Percentiles rank a stretch among this genome's conserved stretches.
Evolutionary conservation across 2,329 filamentous ascomycete genomes (phyloP).

Genomic region (Leptographium flavum): DNA sequence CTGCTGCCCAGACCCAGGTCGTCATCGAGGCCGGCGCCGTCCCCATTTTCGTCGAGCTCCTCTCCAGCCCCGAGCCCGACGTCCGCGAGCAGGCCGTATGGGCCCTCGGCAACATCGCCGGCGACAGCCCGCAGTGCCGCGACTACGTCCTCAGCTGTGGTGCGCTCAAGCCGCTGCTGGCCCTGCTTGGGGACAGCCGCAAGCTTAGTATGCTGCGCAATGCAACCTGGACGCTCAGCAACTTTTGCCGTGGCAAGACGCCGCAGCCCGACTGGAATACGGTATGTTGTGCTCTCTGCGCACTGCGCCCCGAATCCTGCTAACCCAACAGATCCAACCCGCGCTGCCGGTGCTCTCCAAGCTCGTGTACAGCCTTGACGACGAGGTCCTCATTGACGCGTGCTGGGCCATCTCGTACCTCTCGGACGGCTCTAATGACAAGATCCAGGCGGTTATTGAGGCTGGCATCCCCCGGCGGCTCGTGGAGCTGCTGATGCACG

Average conservation of each 20-base stretch:
- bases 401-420: slow-evolving; percentile 99
- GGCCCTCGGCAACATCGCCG: slow-evolving; percentile 96
- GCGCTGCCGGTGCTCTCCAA: slow-evolving; percentile 91
- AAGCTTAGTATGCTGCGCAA: slow-evolving; percentile 99
- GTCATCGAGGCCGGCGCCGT: slow-evolving; percentile 97
- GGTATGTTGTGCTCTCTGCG: slow-evolving; percentile 37
- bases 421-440: slow-evolving; percentile 95
- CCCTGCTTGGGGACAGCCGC: slow-evolving; percentile 86
- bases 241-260: slow-evolving; percentile 99
- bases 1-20: slow-evolving; percentile 92
- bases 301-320: not conserved
- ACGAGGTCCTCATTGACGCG: slow-evolving; percentile 95
- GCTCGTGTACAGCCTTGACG: slow-evolving; percentile 94
- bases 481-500: slow-evolving; percentile 95
- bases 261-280: slow-evolving; percentile 97
- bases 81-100: slow-evolving; percentile 97
- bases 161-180: slow-evolving; percentile 78
- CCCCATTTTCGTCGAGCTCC: slow-evolving; percentile 93
- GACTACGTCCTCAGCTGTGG: slow-evolving; percentile 90
- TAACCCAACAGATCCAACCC: slow-evolving; percentile 59
- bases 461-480: slow-evolving; percentile 91
- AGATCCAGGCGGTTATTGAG: slow-evolving; percentile 98
- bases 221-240: slow-evolving; percentile 97
- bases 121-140: slow-evolving; percentile 92
- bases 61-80: slow-evolving; percentile 92